phyloP scores from a whole-genome alignment of 129 eudicot genomes.

The Flaveria linearis region DNA sequence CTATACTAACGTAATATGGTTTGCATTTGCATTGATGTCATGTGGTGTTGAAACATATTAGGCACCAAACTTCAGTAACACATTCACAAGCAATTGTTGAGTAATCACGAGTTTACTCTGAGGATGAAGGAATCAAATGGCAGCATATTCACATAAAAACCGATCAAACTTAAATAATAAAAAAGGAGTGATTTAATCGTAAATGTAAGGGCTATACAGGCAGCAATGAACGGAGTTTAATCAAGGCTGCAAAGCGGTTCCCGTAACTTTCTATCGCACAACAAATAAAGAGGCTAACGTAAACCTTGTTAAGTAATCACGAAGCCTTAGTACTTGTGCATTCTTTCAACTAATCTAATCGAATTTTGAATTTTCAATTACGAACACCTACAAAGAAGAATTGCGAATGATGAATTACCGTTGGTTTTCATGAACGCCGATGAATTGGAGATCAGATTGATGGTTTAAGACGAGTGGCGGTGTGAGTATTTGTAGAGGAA shows the following conservation, averaged over 20 bases:
- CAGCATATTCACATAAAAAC: no score
- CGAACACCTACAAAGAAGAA: not conserved
- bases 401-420: not conserved
- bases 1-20: no score
- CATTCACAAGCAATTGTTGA: no score
- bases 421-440: not conserved
- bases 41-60: no score
- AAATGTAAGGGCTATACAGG: constrained; percentile 40
- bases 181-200: no score
- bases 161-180: no score
- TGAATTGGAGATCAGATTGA: not conserved
- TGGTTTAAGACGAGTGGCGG: not conserved
- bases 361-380: not conserved
- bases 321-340: constrained; percentile 44
- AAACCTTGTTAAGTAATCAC: constrained; percentile 24
- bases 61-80: no score
- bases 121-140: no score
- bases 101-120: no score
- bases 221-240: constrained; percentile 33
- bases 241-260: constrained; percentile 52
- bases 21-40: no score
- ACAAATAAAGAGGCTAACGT: constrained; percentile 32
- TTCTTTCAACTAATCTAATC: not conserved
- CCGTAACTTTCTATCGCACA: constrained; percentile 37
- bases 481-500: constrained; percentile 18